Evolutionary conservation across 192 early-diverging fungal genomes (phyloP).

Genomic region (Backusella mclennaniae): DNA sequence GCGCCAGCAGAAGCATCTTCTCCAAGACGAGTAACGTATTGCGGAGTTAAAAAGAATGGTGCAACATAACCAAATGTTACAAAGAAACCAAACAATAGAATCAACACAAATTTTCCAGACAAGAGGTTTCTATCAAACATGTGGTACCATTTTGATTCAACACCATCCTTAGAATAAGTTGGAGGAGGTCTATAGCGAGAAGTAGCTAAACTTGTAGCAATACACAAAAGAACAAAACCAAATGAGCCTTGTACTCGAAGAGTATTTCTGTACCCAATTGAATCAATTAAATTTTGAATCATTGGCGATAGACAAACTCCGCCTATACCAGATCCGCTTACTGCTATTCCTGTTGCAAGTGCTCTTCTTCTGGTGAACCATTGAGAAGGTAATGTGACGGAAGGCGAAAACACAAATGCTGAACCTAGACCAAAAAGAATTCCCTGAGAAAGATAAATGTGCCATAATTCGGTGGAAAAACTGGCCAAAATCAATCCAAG

Average conservation of each 20-base stretch:
- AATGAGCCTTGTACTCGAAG: conserved; percentile 36
- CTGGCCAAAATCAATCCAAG: conserved; percentile 58
- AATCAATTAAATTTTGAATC: conserved; percentile 34
- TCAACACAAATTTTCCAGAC: conserved; percentile 8
- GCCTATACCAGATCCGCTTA: conserved; percentile 65
- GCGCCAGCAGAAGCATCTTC: conserved; percentile 35
- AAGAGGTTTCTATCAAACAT: conserved; percentile 30
- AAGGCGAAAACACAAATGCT: conserved; percentile 56
- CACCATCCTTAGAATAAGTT: not conserved
- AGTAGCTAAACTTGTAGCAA: conserved; percentile 26
- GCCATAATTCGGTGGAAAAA: conserved; percentile 64
- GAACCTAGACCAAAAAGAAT: conserved; percentile 59
- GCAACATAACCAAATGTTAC: conserved; percentile 46
- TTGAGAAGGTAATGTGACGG: conserved; percentile 57
- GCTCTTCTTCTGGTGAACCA: conserved; percentile 61
- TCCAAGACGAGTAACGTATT: conserved; percentile 30
- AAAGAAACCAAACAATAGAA: conserved; percentile 24
- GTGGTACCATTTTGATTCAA: conserved; percentile 8
- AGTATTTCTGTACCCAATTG: conserved; percentile 37
- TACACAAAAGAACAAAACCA: conserved; percentile 33
- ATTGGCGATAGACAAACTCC: conserved; percentile 61
- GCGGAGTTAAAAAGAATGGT: conserved; percentile 45
- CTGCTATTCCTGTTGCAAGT: conserved; percentile 63
- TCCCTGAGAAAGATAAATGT: conserved; percentile 66
- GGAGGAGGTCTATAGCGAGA: conserved; percentile 18